phyloP scores from a whole-genome alignment of 1,284 basidiomycete species.

The Ganoderma resinaceum region DNA sequence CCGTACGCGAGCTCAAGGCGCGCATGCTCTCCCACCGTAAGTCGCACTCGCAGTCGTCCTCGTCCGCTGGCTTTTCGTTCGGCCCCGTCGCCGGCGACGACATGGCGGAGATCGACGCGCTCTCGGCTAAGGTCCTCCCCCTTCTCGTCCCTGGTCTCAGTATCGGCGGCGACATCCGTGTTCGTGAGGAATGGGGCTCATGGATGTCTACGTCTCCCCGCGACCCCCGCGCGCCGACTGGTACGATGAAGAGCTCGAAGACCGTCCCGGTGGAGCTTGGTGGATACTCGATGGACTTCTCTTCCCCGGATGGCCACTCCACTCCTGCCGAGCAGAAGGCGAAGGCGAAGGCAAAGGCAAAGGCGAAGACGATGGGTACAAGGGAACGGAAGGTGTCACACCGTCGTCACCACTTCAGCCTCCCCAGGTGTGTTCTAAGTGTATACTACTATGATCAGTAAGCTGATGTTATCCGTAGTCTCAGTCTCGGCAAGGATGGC shows the following conservation, averaged over 20 bases:
- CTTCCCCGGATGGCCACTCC: conserved; percentile 63
- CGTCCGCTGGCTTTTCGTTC: conserved; percentile 64
- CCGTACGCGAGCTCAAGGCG: conserved; percentile 47
- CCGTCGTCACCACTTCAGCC: conserved; percentile 65
- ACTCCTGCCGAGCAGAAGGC: conserved; percentile 50
- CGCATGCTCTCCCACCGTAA: conserved; percentile 61
- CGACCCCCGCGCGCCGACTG: conserved; percentile 48
- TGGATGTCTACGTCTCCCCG: conserved; percentile 47
- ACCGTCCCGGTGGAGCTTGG: conserved; percentile 40
- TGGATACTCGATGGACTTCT: conserved; percentile 49
- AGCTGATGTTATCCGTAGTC: conserved; percentile 44
- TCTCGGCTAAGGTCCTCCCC: conserved; percentile 72
- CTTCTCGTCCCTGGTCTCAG: conserved; percentile 71
- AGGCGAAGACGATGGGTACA: conserved; percentile 30
- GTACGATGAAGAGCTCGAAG: conserved; percentile 32
- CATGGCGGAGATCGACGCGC: conserved; percentile 70
- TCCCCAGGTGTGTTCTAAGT: conserved; percentile 58
- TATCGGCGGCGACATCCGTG: conserved; percentile 59
- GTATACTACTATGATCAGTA: neutral
- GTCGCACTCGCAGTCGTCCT: conserved; percentile 51
- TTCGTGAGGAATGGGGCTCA: conserved; percentile 52
- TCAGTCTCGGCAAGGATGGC: conserved; percentile 69
- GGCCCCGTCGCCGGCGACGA: conserved; percentile 54
- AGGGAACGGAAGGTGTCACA: conserved; percentile 57
- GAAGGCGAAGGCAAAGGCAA: conserved; percentile 33